These are phyloP conservation scores for Caryocar brasiliense DNA, from an alignment of 441 rosid species.

Conservation along the genomic window DNA sequence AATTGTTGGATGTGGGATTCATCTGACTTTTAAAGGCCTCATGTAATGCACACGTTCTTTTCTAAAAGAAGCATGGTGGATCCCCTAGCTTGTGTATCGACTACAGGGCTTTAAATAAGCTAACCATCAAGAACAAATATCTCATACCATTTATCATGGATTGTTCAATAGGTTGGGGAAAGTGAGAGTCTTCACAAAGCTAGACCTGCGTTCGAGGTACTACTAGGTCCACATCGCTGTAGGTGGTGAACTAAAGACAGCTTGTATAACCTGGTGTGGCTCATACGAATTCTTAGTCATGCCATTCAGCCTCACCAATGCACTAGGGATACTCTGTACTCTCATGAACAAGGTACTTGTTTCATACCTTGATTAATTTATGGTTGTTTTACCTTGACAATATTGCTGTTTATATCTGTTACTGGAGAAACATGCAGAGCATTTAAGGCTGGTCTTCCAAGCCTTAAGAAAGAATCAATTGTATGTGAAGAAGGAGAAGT, in stretches of 20 bases:
- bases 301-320: neutral
- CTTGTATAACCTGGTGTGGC: neutral
- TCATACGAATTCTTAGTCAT: neutral
- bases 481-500: neutral
- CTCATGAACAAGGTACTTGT: neutral
- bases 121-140: neutral
- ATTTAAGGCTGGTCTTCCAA: neutral
- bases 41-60: neutral
- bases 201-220: neutral
- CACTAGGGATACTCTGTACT: neutral
- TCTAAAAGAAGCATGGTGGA: neutral
- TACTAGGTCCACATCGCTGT: neutral
- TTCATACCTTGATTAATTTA: neutral
- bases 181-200: too few relatives aligned
- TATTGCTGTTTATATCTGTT: neutral
- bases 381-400: neutral
- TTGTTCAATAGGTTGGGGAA: too few relatives aligned
- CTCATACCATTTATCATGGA: neutral
- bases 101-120: neutral
- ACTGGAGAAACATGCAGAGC: neutral
- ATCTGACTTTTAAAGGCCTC: neutral
- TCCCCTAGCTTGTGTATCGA: neutral
- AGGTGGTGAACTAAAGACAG: neutral
- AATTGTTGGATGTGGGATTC: neutral
- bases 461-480: neutral